A percentile compares a stretch with the other conserved stretches of the same genome.
phyloP scores from a whole-genome alignment of 1,139 yeast genomes.

The Yamadazyma blattariae region DNA sequence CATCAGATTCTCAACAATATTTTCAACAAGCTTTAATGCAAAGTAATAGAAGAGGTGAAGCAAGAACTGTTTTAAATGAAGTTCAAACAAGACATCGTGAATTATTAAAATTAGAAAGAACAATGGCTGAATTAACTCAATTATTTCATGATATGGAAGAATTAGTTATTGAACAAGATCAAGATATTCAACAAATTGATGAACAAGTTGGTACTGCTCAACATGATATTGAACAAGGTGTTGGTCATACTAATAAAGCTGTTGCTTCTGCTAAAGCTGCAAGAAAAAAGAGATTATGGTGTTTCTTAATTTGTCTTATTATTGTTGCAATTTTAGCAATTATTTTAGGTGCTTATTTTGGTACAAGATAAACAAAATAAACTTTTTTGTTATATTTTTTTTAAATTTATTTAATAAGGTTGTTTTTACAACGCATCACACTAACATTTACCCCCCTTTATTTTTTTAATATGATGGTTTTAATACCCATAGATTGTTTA shows the following conservation, averaged over 20 bases:
- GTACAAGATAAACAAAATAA: constrained; percentile 18
- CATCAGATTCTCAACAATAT: constrained; percentile 76
- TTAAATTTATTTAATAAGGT: not conserved
- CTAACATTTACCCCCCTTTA: too few relatives aligned
- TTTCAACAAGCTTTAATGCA: constrained; percentile 92
- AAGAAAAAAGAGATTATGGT: constrained; percentile 89
- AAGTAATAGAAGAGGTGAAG: constrained; percentile 95
- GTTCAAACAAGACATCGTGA: constrained; percentile 97
- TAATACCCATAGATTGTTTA: constrained; percentile 4
- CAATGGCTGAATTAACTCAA: constrained; percentile 94
- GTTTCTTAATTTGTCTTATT: constrained; percentile 63
- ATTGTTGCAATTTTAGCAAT: constrained; percentile 66
- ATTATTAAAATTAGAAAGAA: constrained; percentile 88
- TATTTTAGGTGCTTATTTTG: constrained; percentile 53
- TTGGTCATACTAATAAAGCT: constrained; percentile 91
- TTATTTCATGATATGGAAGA: constrained; percentile 96
- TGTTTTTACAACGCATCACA: too few relatives aligned
- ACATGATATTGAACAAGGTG: constrained; percentile 89
- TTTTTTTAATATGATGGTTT: not conserved
- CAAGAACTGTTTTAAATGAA: constrained; percentile 90
- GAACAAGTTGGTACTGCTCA: constrained; percentile 82
- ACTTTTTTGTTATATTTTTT: not conserved
- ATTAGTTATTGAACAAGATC: constrained; percentile 94
- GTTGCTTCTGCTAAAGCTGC: constrained; percentile 86
- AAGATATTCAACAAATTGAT: constrained; percentile 78